These are phyloP conservation scores for Exophiala oligosperma DNA, from an alignment of 2,329 filamentous ascomycete genomes.

Conservation along the genomic window DNA sequence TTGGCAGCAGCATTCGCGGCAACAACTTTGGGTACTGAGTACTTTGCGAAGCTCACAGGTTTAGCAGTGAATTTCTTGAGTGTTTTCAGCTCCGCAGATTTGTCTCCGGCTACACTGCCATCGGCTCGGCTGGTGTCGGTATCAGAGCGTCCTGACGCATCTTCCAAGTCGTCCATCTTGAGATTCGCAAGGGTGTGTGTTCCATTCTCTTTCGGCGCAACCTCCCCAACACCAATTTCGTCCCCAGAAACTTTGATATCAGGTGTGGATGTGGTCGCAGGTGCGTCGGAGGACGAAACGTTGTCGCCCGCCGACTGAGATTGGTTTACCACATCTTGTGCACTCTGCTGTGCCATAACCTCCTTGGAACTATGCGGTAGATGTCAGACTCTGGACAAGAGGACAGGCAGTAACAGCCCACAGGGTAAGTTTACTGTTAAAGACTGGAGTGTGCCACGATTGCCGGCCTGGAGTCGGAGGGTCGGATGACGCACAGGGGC, in stretches of 20 bases:
- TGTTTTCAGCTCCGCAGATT: constrained; percentile 46
- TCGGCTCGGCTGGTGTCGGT: constrained; percentile 60
- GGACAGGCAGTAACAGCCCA: not conserved
- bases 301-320: constrained; percentile 65
- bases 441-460: constrained; percentile 24
- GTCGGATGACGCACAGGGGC: constrained; percentile 13
- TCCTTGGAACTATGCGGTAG: constrained; percentile 50
- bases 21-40: constrained; percentile 63
- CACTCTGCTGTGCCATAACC: constrained; percentile 73
- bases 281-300: constrained; percentile 63
- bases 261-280: constrained; percentile 60
- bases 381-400: constrained; percentile 33
- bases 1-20: constrained; percentile 53
- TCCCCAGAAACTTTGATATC: constrained; percentile 34
- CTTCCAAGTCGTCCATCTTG: constrained; percentile 32
- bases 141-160: constrained; percentile 59
- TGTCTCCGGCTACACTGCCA: constrained; percentile 40
- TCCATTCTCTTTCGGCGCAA: constrained; percentile 42
- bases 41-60: constrained; percentile 66
- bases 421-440: constrained; percentile 21
- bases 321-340: constrained; percentile 72
- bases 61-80: constrained; percentile 66
- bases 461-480: constrained; percentile 16
- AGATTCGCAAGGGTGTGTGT: constrained; percentile 33
- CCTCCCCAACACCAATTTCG: constrained; percentile 47